Evolutionary conservation across 768 basidiomycete genomes (phyloP).

Genomic region (Tricholoma bakamatsutake): DNA sequence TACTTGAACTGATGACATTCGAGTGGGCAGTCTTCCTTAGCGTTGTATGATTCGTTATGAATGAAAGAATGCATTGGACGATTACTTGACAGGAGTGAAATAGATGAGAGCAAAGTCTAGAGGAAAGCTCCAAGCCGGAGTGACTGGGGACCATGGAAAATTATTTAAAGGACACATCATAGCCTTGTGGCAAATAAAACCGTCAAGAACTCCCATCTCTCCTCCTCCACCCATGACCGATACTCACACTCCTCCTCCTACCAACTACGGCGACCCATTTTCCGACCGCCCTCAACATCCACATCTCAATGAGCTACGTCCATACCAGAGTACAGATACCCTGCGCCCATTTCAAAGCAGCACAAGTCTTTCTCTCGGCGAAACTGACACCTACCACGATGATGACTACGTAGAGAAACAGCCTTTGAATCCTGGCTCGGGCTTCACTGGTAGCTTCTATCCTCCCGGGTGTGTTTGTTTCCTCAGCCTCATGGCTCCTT

Average conservation of each 20-base stretch:
- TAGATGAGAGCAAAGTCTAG: neutral
- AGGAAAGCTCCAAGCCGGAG: neutral
- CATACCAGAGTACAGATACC: slow-evolving; percentile 32
- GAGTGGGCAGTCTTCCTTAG: too few species aligned
- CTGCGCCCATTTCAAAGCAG: slow-evolving; percentile 54
- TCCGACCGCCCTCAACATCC: slow-evolving; percentile 58
- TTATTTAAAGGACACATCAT: slow-evolving; percentile 3
- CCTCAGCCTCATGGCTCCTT: neutral
- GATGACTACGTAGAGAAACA: slow-evolving; percentile 75
- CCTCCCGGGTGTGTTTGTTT: slow-evolving; percentile 57
- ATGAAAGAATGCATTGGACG: too few species aligned
- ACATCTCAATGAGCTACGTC: slow-evolving; percentile 53
- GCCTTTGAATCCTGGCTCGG: slow-evolving; percentile 59
- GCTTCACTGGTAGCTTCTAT: slow-evolving; percentile 60
- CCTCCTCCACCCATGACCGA: slow-evolving; percentile 30
- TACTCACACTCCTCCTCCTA: slow-evolving; percentile 32
- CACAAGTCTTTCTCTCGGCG: slow-evolving; percentile 45
- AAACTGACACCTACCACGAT: slow-evolving; percentile 42
- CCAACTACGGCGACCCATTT: slow-evolving; percentile 59
- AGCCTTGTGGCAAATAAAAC: slow-evolving; percentile 20
- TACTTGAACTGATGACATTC: too few species aligned
- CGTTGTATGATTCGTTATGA: too few species aligned
- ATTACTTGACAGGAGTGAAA: neutral
- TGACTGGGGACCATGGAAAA: neutral
- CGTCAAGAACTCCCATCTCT: slow-evolving; percentile 11